These are phyloP conservation scores for Nigrospora sphaerica DNA, from an alignment of 2,329 filamentous ascomycete genomes.

Conservation along the genomic window DNA sequence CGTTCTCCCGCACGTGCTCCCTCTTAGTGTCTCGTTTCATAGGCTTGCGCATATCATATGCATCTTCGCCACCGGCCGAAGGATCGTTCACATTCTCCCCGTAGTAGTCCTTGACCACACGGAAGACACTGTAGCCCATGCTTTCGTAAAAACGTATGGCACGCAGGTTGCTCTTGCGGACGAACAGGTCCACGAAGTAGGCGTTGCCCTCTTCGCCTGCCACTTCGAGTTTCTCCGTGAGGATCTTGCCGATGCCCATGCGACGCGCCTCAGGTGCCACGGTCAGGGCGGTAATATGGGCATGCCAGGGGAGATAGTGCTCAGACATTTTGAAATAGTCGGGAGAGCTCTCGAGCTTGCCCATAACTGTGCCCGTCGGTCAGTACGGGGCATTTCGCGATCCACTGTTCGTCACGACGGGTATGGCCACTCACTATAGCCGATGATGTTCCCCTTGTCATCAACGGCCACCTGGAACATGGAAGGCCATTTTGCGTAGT, in stretches of 20 bases:
- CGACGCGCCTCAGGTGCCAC: constrained; percentile 82
- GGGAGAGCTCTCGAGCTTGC: constrained; percentile 87
- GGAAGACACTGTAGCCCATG: constrained; percentile 87
- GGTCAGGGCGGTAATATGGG: constrained; percentile 92
- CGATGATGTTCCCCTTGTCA: constrained; percentile 78
- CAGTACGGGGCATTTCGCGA: not conserved
- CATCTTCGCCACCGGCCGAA: constrained; percentile 66
- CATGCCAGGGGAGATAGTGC: constrained; percentile 98
- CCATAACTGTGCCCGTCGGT: constrained; percentile 65
- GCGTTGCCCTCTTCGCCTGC: constrained; percentile 74
- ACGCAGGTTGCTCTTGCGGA: constrained; percentile 78
- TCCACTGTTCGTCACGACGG: not conserved
- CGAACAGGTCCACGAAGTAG: constrained; percentile 96
- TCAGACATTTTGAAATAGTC: constrained; percentile 66
- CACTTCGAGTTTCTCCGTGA: constrained; percentile 76
- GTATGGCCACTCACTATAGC: constrained; percentile 64
- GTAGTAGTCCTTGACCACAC: constrained; percentile 87
- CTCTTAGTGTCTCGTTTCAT: constrained; percentile 71
- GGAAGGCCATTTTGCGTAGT: constrained; percentile 91
- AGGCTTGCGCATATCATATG: constrained; percentile 94
- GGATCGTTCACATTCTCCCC: constrained; percentile 69
- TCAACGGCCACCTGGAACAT: constrained; percentile 91
- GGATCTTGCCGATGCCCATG: constrained; percentile 76
- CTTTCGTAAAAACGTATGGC: constrained; percentile 85
- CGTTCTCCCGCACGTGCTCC: constrained; percentile 73